Conservation (phyloP, 345 rosid genomes). For the Luvunga scandens region DNA sequence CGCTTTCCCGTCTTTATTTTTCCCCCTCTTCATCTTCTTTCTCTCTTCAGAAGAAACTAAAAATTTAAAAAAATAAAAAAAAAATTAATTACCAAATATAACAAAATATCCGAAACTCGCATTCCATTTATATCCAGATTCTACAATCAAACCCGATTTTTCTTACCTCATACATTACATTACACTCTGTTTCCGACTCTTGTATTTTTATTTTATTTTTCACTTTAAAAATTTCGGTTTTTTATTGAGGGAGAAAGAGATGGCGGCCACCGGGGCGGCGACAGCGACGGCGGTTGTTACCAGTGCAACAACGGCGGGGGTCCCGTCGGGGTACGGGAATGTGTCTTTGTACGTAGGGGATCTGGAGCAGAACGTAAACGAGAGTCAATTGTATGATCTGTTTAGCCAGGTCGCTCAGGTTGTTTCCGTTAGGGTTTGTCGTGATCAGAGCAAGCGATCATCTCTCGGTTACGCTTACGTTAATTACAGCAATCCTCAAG, state of each 20-base stretch:
- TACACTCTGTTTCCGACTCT: background rate
- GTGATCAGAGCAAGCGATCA: constrained; percentile 41
- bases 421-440: constrained; percentile 57
- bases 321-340: constrained; percentile 26
- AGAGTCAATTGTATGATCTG: constrained; percentile 48
- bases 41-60: background rate
- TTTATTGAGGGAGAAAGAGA: background rate
- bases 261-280: constrained; percentile 34
- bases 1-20: too few species aligned
- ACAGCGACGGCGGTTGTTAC: constrained; percentile 9
- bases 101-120: background rate
- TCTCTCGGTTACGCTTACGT: constrained; percentile 76
- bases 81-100: background rate
- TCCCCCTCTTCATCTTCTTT: background rate
- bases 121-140: constrained; percentile 12
- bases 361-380: constrained; percentile 52
- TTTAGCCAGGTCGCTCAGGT: constrained; percentile 52
- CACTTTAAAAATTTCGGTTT: background rate
- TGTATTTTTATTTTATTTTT: background rate
- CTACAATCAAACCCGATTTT: constrained; percentile 5
- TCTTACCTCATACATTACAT: constrained; percentile 1
- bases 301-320: constrained; percentile 13
- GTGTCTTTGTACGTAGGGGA: constrained; percentile 67
- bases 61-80: background rate
- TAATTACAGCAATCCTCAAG: constrained; percentile 52